Percentiles rank a stretch among this genome's conserved stretches.
Evolutionary conservation across 805 yeast species (phyloP).

Genomic region (Candida nitratophila): DNA sequence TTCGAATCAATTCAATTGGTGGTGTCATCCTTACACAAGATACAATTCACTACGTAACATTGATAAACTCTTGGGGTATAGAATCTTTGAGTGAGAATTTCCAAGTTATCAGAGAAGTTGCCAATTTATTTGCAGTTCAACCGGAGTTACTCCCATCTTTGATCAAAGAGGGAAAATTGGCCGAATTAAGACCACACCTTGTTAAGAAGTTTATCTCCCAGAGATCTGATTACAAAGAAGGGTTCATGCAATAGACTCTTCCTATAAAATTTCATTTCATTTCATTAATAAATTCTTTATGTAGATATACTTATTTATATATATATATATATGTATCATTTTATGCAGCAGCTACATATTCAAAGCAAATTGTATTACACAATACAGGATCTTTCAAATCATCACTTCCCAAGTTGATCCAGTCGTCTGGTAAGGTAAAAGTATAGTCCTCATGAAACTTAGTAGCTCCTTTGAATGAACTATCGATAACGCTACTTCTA

Average conservation of each 20-base stretch:
- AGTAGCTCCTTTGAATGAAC: neutral
- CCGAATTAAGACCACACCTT: slow-evolving; percentile 52
- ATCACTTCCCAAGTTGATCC: neutral
- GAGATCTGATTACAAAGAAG: slow-evolving; percentile 60
- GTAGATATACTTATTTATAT: neutral
- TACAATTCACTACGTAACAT: slow-evolving; percentile 64
- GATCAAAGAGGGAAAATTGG: slow-evolving; percentile 74
- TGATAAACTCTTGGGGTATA: slow-evolving; percentile 49
- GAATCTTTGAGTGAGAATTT: slow-evolving; percentile 55
- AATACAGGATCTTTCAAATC: neutral
- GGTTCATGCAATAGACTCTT: slow-evolving; percentile 7
- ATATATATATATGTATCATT: too few relatives aligned
- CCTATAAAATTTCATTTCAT: too few relatives aligned
- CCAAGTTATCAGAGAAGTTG: slow-evolving; percentile 70
- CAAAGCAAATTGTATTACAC: neutral
- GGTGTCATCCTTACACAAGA: slow-evolving; percentile 80
- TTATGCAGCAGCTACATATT: neutral
- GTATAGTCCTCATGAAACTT: neutral
- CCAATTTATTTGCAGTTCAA: slow-evolving; percentile 79
- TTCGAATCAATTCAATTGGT: slow-evolving; percentile 72
- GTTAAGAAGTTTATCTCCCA: slow-evolving; percentile 61
- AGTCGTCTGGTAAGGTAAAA: neutral
- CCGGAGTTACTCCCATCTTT: slow-evolving; percentile 71
- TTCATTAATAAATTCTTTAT: neutral
- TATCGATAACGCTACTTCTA: neutral